Base-by-base conservation (phyloP, 176 grass and related monocot species). In the Areca catechu region DNA sequence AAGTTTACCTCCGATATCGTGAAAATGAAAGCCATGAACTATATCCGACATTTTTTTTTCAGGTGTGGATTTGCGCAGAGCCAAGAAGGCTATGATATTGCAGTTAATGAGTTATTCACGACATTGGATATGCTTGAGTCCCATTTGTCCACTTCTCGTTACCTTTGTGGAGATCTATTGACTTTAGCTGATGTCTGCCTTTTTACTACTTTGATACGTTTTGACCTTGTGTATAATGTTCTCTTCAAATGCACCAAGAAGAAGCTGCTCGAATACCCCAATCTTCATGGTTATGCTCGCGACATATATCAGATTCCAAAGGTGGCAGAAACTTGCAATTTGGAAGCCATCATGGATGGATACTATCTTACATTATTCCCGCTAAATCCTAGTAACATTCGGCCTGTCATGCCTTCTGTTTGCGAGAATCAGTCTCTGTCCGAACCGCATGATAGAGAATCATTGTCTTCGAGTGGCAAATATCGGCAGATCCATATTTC, bases 51-150 rank as follows among this genome's bases (percentile, higher is more conserved):
- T 76, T 20, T 3, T 24, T 55, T 49, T 43, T 50, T 18, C 56
- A 86, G 88, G 69, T 97, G 92, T 60, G 92, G 86, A 10, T 97
- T 97, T 56, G 92, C 92, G 10, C 92, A 97, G 80, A 97, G 86
- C 48, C 92, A 91, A 70, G 80, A 74, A 54, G 86, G 86, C 1
- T 97, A 97, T 78, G 72, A 97, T 27, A 23, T 48, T 19, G 92
- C 92, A 2, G 86, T 77, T 10, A 64, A 49, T 20, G 78, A 84
- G 62, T 74, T 97, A 24, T 97, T 97, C 65, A 25, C 5, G 7
- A 67, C 86, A 7, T 67, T 91, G 21, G 92, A 97, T 59, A 71
- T 6, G 68, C 53, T 97, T 0, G 92, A 91, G 62, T 71, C 24
- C 10, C 92, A 91, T 68, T 69, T 97, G n/a, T 68, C 83, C 22